Percentiles rank a stretch among this genome's conserved stretches.
Conservation (phyloP, 306 rosid genomes). For the Corylus americana region DNA sequence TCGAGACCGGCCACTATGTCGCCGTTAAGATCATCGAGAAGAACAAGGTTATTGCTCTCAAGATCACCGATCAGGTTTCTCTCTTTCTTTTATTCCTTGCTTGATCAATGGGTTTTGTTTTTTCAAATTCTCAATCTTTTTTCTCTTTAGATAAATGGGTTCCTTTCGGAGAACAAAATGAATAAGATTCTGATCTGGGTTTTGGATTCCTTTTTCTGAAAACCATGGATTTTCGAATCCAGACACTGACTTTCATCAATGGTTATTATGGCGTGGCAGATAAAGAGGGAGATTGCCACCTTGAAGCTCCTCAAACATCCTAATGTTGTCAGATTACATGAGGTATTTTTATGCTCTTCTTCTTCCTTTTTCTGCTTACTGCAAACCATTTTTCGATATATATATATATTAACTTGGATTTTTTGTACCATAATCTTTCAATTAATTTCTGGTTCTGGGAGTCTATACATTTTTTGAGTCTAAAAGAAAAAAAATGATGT, state of each 20-base stretch:
- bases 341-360: slow-evolving; percentile 42
- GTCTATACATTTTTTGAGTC: too few species aligned
- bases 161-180: not conserved
- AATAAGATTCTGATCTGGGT: not conserved
- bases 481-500: too few species aligned
- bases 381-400: not conserved
- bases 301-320: slow-evolving; percentile 89
- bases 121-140: not conserved
- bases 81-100: not conserved
- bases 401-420: not conserved
- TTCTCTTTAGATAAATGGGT: not conserved
- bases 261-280: slow-evolving; percentile 48
- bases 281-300: slow-evolving; percentile 84
- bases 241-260: not conserved
- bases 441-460: too few species aligned
- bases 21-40: slow-evolving; percentile 84
- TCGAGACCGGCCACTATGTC: slow-evolving; percentile 50
- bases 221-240: not conserved
- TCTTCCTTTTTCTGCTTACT: not conserved
- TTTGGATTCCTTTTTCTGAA: not conserved
- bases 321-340: slow-evolving; percentile 73
- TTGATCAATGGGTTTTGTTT: not conserved
- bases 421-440: not conserved
- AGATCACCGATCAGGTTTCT: slow-evolving; percentile 70
- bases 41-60: slow-evolving; percentile 56